A percentile compares a stretch with the other conserved stretches of the same genome.
Conservation (phyloP, 371 early-diverging fungal species). For the Entomophthora muscae region DNA sequence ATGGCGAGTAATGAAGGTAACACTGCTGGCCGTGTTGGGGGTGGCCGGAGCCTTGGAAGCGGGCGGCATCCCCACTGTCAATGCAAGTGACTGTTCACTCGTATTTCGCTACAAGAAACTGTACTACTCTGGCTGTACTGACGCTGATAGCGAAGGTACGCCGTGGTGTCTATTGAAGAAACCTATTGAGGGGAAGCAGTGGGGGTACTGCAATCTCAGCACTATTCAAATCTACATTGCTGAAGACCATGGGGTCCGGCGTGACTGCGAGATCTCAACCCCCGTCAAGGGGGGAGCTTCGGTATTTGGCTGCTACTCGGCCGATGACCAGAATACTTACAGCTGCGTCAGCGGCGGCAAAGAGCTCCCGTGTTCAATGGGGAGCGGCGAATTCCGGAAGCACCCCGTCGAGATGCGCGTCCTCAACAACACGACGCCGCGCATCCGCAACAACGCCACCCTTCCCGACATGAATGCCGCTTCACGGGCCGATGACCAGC, state of each 20-base stretch:
- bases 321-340: conserved; percentile 5
- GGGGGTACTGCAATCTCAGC: conserved; percentile 9
- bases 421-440: background rate
- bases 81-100: background rate
- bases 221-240: background rate
- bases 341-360: background rate
- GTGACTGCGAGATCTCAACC: conserved; percentile 3
- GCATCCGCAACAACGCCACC: background rate
- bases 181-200: background rate
- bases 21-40: no score
- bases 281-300: background rate
- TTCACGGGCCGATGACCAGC: background rate
- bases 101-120: conserved; percentile 6
- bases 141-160: conserved; percentile 6
- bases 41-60: no score
- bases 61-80: conserved; percentile 2
- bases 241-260: background rate
- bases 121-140: conserved; percentile 9
- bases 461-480: background rate
- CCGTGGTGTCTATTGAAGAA: conserved; percentile 9
- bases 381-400: background rate
- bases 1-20: no score
- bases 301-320: conserved; percentile 6
- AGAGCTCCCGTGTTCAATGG: background rate
- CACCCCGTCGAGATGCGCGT: background rate